Percentiles rank a stretch among this genome's conserved stretches.
Evolutionary conservation across 2,329 filamentous ascomycete species (phyloP).

Genomic region (Cytospora mali): DNA sequence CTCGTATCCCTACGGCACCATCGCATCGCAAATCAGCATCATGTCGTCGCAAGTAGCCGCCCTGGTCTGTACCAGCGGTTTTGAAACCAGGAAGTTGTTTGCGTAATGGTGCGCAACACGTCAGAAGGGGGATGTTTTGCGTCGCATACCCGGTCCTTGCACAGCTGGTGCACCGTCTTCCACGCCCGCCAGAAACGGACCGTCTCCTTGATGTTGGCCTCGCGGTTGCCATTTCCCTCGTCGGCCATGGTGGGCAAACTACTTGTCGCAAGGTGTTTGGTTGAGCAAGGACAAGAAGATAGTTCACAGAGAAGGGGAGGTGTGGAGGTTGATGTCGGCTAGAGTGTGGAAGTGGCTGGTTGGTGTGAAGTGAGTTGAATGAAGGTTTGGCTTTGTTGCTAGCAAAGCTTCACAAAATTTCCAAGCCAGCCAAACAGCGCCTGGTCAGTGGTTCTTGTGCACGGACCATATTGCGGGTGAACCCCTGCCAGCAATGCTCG

Average conservation of each 20-base stretch:
- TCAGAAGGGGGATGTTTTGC: conserved; percentile 21
- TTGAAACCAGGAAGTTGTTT: neutral
- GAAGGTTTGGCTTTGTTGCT: neutral
- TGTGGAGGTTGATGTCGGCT: neutral
- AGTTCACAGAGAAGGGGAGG: neutral
- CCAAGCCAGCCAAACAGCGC: neutral
- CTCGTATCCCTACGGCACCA: conserved; percentile 94
- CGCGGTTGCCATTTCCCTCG: conserved; percentile 39
- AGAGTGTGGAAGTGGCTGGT: neutral
- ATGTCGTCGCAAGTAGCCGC: neutral
- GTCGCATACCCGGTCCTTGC: conserved; percentile 75
- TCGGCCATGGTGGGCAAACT: conserved; percentile 45
- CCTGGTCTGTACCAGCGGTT: neutral
- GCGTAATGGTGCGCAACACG: conserved; percentile 18
- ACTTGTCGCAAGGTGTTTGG: neutral
- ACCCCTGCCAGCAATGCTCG: too few relatives aligned
- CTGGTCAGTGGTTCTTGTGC: neutral
- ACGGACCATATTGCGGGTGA: neutral
- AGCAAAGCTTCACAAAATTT: neutral
- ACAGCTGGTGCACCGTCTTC: conserved; percentile 94
- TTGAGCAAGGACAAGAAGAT: neutral
- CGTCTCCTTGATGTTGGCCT: conserved; percentile 54
- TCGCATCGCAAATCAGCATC: conserved; percentile 15
- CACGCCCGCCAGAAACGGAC: conserved; percentile 89
- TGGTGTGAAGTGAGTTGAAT: neutral